These are phyloP conservation scores for Wilcoxina mikolae DNA, from an alignment of 495 filamentous ascomycete species.

Conservation along the genomic window DNA sequence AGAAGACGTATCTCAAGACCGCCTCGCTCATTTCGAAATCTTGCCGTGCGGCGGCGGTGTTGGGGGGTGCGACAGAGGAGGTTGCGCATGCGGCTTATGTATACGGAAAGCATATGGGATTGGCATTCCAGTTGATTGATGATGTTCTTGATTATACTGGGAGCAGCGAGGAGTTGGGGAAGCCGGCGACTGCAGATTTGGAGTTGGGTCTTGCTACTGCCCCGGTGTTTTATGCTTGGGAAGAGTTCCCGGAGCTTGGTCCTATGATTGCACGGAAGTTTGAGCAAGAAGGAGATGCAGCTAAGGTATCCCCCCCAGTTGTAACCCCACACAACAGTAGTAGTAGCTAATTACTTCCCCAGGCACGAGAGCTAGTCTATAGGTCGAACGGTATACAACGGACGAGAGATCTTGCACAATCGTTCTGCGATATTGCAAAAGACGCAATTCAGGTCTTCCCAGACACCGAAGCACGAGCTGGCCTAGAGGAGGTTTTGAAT, in stretches of 20 bases:
- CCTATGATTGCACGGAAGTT: conserved; percentile 87
- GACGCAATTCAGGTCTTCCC: conserved; percentile 68
- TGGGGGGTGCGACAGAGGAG: conserved; percentile 59
- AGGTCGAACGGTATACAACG: conserved; percentile 77
- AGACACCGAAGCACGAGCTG: conserved; percentile 79
- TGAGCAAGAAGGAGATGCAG: conserved; percentile 62
- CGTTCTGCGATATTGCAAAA: conserved; percentile 80
- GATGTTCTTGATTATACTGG: conserved; percentile 96
- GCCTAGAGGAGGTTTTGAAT: conserved; percentile 79
- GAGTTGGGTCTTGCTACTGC: conserved; percentile 93
- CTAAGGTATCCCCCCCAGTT: conserved; percentile 43
- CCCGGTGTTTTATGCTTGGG: conserved; percentile 91
- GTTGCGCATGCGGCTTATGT: conserved; percentile 80
- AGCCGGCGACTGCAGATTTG: conserved; percentile 86
- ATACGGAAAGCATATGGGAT: conserved; percentile 81
- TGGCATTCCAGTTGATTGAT: conserved; percentile 97
- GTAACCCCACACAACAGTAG: not conserved
- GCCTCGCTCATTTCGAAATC: conserved; percentile 91
- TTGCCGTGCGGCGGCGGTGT: conserved; percentile 73
- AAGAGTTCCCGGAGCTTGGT: conserved; percentile 69
- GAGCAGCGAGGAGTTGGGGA: conserved; percentile 68
- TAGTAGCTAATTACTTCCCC: too few relatives aligned
- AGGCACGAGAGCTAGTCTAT: conserved; percentile 76
- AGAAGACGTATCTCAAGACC: conserved; percentile 96
- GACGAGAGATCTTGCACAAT: conserved; percentile 73